These are phyloP conservation scores for Aspergillus baeticus DNA, from an alignment of 495 filamentous ascomycete species.

Conservation along the genomic window DNA sequence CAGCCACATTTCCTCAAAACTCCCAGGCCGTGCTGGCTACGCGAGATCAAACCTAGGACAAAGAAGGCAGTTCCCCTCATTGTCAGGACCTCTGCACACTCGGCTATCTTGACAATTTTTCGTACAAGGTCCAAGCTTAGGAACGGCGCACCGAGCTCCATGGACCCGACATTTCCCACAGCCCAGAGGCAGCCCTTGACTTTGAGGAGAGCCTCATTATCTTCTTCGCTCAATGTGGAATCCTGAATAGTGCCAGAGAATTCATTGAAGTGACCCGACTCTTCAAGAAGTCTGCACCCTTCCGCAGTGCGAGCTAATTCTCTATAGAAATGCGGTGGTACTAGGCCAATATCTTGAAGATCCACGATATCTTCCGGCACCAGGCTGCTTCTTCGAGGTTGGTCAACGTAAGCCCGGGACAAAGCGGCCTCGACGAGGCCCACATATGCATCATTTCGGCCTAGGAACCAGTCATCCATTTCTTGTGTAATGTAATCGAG, in stretches of 20 bases:
- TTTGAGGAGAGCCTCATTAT: constrained; percentile 84
- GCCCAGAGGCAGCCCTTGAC: constrained; percentile 98
- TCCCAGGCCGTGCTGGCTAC: constrained; percentile 87
- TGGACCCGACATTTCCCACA: constrained; percentile 95
- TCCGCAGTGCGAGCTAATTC: constrained; percentile 91
- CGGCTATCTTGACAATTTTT: constrained; percentile 81
- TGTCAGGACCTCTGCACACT: constrained; percentile 81
- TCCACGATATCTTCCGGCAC: constrained; percentile 57
- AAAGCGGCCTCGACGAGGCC: constrained; percentile 91
- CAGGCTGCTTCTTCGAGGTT: constrained; percentile 41
- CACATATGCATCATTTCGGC: constrained; percentile 93
- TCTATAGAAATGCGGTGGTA: constrained; percentile 95
- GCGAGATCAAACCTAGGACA: constrained; percentile 86
- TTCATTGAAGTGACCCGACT: constrained; percentile 94
- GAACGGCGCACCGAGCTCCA: constrained; percentile 95
- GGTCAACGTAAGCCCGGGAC: constrained; percentile 78
- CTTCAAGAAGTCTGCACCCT: constrained; percentile 82
- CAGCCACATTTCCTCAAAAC: constrained; percentile 84
- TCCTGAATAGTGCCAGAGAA: constrained; percentile 87
- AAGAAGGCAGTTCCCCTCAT: constrained; percentile 96
- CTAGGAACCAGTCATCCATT: constrained; percentile 99
- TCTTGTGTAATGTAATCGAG: constrained; percentile 98
- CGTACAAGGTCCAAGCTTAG: constrained; percentile 81
- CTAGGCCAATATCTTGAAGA: constrained; percentile 59
- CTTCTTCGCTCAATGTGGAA: constrained; percentile 76